Percentiles rank a stretch among this genome's conserved stretches.
These are phyloP conservation scores for Helminthosporium solani DNA, from an alignment of 2,329 filamentous ascomycete genomes.

Conservation along the genomic window DNA sequence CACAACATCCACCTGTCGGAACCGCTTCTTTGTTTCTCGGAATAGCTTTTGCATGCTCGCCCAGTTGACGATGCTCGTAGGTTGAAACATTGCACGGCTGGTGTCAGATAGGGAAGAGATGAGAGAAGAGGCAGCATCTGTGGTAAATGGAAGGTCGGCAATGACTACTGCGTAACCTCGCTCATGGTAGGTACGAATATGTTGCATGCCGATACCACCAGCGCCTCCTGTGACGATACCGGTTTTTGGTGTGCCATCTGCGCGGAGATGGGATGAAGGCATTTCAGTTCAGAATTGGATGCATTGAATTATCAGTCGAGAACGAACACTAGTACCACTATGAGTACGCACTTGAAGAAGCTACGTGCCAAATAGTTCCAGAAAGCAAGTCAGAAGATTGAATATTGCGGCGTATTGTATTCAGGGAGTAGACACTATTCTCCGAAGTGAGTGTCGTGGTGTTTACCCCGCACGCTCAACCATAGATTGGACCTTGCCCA, in stretches of 20 bases:
- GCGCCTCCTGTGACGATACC: conserved; percentile 46
- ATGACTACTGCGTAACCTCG: conserved; percentile 45
- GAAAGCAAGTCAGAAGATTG: too few relatives aligned
- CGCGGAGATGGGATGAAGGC: too few relatives aligned
- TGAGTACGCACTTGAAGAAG: not conserved
- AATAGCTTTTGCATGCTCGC: conserved; percentile 39
- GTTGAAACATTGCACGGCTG: conserved; percentile 37
- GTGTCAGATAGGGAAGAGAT: conserved; percentile 30
- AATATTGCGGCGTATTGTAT: too few relatives aligned
- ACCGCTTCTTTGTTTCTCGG: conserved; percentile 29
- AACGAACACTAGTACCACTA: too few relatives aligned
- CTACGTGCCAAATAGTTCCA: too few relatives aligned
- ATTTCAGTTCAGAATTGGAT: not conserved
- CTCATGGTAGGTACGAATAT: conserved; percentile 38
- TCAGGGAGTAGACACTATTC: too few relatives aligned
- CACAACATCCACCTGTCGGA: conserved; percentile 44
- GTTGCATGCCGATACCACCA: conserved; percentile 46
- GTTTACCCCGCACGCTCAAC: too few relatives aligned
- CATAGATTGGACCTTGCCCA: too few relatives aligned
- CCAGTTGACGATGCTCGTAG: conserved; percentile 43
- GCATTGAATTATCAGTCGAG: too few relatives aligned
- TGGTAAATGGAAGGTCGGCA: conserved; percentile 34
- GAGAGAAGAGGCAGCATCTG: conserved; percentile 27
- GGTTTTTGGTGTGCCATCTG: conserved; percentile 30
- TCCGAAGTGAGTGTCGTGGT: too few relatives aligned